Evolutionary conservation across 2,329 filamentous ascomycete species (phyloP), one percentile per base, ranked within the genome.

Genomic region (Alternaria viburni): DNA sequence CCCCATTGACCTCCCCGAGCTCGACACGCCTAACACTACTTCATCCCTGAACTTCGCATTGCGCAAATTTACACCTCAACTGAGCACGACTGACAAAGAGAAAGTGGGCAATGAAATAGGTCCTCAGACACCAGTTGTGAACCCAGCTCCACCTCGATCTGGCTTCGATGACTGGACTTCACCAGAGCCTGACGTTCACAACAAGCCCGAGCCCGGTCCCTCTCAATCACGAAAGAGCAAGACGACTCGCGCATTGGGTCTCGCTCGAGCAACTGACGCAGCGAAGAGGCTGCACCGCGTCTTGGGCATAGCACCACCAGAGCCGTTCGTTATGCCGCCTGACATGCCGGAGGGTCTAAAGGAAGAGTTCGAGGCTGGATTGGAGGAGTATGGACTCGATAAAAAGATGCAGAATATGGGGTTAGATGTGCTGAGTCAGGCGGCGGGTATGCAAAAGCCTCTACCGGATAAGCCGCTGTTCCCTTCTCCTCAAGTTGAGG

Each of bases 311-410:
- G 28, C 58, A 17, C 45, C 59, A 7, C 47, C 69, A 2, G 49
- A 66, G 15, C 67, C 66, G 9, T 73, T 65, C 30, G 50, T 44
- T 2, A 43, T 25, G 5, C 67, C 70, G n/a, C 70, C 69, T 10
- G 15, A 23, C 9, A 56, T 69, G 41, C 59, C 64, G 12, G 15
- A 46, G 3, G 50, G 56, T 15, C 50, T 71, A 11, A 32, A 67
- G 30, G 25, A 57, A 26, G 21, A 28, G 13, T 68, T 65, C 19
- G n/a, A 50, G 8, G 54, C 56, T 17, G 59, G 62, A 12, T 26
- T 67, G 43, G 44, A 36, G 15, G 63, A 67, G 43, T 69, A 61
- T 49, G 65, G 54, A 5, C 5, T 51, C 5, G 62, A 65, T 30
- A n/a, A 26, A 0, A 46, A 30, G 28, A 30, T 46, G 54, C 23